Evolutionary conservation across 345 rosid genomes (phyloP).

Genomic region (Rhodamnia rubescens): DNA sequence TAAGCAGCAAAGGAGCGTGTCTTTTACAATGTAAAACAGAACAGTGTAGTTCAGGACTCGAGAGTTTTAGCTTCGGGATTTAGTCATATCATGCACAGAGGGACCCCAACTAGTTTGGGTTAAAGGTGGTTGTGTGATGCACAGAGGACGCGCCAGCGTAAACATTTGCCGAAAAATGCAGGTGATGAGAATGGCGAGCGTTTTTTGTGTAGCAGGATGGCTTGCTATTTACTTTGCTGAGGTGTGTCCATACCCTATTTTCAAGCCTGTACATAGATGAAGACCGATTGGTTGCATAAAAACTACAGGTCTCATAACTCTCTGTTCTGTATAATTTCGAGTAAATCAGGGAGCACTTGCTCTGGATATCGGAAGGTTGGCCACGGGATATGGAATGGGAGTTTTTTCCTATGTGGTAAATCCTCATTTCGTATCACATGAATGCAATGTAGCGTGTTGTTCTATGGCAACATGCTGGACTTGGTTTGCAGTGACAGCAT

Average conservation of each 20-base stretch:
- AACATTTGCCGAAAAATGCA: slow-evolving; percentile 5
- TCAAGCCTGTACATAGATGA: rapidly evolving
- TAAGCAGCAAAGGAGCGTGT: slow-evolving; percentile 3
- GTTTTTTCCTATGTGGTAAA: slow-evolving; percentile 78
- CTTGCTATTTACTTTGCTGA: slow-evolving; percentile 79
- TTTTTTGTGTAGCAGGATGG: slow-evolving; percentile 67
- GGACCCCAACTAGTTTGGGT: no score
- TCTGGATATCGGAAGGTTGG: slow-evolving; percentile 69
- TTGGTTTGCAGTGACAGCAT: not conserved
- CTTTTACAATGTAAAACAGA: not conserved
- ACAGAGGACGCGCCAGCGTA: not conserved
- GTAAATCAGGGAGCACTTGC: slow-evolving; percentile 35
- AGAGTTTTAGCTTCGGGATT: not conserved
- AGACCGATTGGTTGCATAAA: not conserved
- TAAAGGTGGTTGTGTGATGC: no score
- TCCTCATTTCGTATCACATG: not conserved
- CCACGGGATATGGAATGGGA: slow-evolving; percentile 92
- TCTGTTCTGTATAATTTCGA: not conserved
- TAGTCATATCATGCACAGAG: not conserved
- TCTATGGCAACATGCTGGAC: not conserved
- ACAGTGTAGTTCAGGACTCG: not conserved
- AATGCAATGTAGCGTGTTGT: not conserved
- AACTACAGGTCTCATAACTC: not conserved
- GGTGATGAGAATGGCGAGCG: slow-evolving; percentile 71
- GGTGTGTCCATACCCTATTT: slow-evolving; percentile 15